A percentile compares a stretch with the other conserved stretches of the same genome.
These are phyloP conservation scores for Fusarium concolor DNA, from an alignment of 2,329 filamentous ascomycete species.

Conservation along the genomic window DNA sequence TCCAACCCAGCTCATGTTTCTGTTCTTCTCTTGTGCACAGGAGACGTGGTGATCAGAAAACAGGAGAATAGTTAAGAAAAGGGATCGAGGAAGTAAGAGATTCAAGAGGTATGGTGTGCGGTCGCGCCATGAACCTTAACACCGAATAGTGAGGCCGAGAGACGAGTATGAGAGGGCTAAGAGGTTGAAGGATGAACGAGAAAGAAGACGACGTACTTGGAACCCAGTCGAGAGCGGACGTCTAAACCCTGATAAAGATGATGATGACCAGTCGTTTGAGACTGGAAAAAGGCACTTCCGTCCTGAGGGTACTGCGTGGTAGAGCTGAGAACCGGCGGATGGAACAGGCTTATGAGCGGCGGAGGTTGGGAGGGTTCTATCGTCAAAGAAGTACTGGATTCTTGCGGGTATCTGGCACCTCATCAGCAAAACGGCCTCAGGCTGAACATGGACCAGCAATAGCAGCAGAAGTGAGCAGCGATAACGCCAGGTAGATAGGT, in stretches of 20 bases:
- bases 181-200: constrained; percentile 1
- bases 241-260: constrained; percentile 63
- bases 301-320: constrained; percentile 63
- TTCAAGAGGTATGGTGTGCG: constrained; percentile 1
- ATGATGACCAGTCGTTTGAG: constrained; percentile 54
- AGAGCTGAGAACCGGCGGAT: constrained; percentile 60
- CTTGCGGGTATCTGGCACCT: constrained; percentile 64
- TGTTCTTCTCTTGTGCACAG: not conserved
- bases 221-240: constrained; percentile 65
- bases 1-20: constrained; percentile 11
- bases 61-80: not conserved
- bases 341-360: constrained; percentile 64
- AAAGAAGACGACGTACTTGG: constrained; percentile 60
- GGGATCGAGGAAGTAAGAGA: not conserved
- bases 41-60: not conserved
- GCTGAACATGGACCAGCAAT: constrained; percentile 32
- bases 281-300: constrained; percentile 61
- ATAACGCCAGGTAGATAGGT: constrained; percentile 24
- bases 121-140: constrained; percentile 5
- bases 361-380: constrained; percentile 66
- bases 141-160: constrained; percentile 7
- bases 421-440: constrained; percentile 45
- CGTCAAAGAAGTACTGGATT: constrained; percentile 63
- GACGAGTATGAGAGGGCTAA: not conserved
- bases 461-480: constrained; percentile 22